Base-by-base conservation (phyloP, 306 rosid genomes). In the Cicer pinnatifidum region DNA sequence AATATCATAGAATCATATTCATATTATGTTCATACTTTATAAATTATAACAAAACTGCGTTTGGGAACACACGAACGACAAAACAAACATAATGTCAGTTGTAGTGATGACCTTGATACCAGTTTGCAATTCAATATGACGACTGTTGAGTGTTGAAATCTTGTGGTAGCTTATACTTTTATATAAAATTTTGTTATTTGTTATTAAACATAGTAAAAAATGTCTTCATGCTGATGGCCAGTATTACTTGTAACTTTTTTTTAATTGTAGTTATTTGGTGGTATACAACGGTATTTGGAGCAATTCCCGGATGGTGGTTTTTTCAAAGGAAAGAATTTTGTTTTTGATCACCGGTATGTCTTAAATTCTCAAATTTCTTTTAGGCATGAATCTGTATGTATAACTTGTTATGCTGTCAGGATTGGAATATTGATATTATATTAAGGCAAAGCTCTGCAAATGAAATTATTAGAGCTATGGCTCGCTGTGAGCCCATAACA, bases 201-300 rank as follows among this genome's bases (percentile, higher is more conserved):
- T 67, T 44, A 6, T 44, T 20, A 19, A 40, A 35, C 43, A 8
- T 28, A 40, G 46, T 67, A n/a, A 11, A 17, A 23, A 68, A 65
- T 47, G 11, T 58, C 12, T 11, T 72, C 7, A 60, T 53, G 82
- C 28, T 57, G 54, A 70, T 64, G 9, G 47, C 44, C n/a, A 23
- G 40, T 52, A 23, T 75, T 63, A 78, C 45, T 54, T 69, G 67
- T 78, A 10, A 19, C 53, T 48, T 44, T 43, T 68, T 20, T 71
- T 81, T 74, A 54, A 53, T 76, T 84, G 84, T 89, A 93, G 98
- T 82, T 93, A 77, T 91, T 65, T 77, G 96, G 98, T 64, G 98
- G 98, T 70, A 91, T 94, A 54, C 98, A 94, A 66, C 94, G 96
- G 70, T 94, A 91, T 74, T 23, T 94, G 86, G 98, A 91, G 82